Percentiles rank a stretch among this genome's conserved stretches.
Conservation (phyloP, 352 stramenopile species). For the Phytopythium ostracodes region DNA sequence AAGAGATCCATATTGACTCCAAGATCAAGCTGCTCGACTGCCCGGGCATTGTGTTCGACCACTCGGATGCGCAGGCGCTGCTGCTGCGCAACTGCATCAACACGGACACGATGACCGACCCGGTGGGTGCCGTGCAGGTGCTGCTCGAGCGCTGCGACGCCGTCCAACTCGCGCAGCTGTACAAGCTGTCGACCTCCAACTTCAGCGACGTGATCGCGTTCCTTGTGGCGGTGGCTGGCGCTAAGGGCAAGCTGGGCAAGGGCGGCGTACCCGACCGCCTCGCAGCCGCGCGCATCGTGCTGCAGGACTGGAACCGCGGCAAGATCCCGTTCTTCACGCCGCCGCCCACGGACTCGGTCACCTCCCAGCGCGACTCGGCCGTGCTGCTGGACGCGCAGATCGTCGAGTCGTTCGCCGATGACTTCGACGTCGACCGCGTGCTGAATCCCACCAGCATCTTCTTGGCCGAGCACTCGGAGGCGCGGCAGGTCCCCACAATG, state of each 20-base stretch:
- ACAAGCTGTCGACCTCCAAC: slow-evolving; percentile 84
- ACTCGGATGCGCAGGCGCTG: slow-evolving; percentile 78
- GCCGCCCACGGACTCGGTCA: slow-evolving; percentile 32
- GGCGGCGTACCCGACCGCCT: slow-evolving; percentile 93
- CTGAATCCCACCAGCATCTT: slow-evolving; percentile 75
- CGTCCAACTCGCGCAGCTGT: slow-evolving; percentile 92
- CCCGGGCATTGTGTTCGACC: slow-evolving; percentile 97
- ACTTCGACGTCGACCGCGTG: slow-evolving; percentile 66
- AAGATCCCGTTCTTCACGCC: slow-evolving; percentile 88
- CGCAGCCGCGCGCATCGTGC: slow-evolving; percentile 87
- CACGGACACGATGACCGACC: slow-evolving; percentile 93
- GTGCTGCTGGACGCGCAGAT: slow-evolving; percentile 67
- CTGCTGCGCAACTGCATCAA: slow-evolving; percentile 97
- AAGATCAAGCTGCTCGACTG: slow-evolving; percentile 98
- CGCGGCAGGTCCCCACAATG: slow-evolving; percentile 2
- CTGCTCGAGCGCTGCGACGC: slow-evolving; percentile 92
- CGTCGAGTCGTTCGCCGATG: slow-evolving; percentile 50
- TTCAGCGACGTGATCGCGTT: slow-evolving; percentile 90
- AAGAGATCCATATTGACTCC: slow-evolving; percentile 97
- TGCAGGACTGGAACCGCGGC: slow-evolving; percentile 92
- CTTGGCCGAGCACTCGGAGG: slow-evolving; percentile 23
- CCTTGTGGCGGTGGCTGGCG: slow-evolving; percentile 91
- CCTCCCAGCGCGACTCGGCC: slow-evolving; percentile 36
- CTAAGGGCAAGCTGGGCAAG: slow-evolving; percentile 94
- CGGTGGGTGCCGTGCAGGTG: slow-evolving; percentile 90